Evolutionary conservation across 106 monocot species (phyloP).

Genomic region (Iris macrosiphon): DNA sequence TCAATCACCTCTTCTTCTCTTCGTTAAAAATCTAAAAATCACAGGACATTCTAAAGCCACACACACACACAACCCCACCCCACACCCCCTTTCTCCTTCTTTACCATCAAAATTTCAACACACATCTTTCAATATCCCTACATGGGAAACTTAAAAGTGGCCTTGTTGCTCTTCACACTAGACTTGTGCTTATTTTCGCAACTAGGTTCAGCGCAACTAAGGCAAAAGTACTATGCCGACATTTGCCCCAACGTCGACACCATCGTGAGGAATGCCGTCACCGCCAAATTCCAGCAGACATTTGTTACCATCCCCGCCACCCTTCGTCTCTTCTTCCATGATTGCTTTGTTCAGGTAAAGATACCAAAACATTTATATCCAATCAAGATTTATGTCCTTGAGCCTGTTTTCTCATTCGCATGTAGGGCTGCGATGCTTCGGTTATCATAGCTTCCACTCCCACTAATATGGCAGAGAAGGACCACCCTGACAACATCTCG

Average conservation of each 20-base stretch:
- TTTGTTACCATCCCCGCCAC: conserved; percentile 68
- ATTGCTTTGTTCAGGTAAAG: conserved; percentile 52
- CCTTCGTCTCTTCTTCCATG: conserved; percentile 90
- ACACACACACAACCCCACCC: too few species aligned
- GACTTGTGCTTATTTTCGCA: background rate
- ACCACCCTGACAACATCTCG: conserved; percentile 45
- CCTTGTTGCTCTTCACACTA: background rate
- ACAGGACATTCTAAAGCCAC: too few species aligned
- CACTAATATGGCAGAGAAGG: conserved; percentile 45
- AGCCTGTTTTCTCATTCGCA: too few species aligned
- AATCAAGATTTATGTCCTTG: too few species aligned
- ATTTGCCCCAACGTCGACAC: conserved; percentile 77
- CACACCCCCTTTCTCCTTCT: too few species aligned
- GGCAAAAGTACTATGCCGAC: conserved; percentile 58
- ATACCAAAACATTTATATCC: background rate
- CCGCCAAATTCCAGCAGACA: conserved; percentile 51
- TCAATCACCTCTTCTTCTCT: too few species aligned
- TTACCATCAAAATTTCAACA: too few species aligned
- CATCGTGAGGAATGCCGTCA: conserved; percentile 54
- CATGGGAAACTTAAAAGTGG: background rate
- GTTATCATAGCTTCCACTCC: conserved; percentile 30
- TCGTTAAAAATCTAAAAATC: too few species aligned
- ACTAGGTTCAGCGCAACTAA: conserved; percentile 32
- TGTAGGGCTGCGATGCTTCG: conserved; percentile 65
- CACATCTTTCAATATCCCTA: too few species aligned